Conservation (phyloP, 2,329 filamentous ascomycete species). For the Graphilbum ipis-grandicollis region DNA sequence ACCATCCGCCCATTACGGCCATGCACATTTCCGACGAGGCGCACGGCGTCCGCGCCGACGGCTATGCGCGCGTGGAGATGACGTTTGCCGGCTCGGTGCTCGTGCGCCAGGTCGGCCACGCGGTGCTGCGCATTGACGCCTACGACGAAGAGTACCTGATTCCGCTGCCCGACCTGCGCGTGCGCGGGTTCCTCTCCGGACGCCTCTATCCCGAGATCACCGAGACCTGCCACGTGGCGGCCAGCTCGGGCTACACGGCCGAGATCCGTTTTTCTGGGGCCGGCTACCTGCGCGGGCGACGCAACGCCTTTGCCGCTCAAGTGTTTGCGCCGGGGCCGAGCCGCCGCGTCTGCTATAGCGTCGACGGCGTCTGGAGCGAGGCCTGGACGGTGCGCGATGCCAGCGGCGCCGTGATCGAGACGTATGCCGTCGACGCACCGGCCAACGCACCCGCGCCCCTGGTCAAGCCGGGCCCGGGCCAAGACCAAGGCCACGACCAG, state of each 20-base stretch:
- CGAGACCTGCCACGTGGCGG: slow-evolving; percentile 26
- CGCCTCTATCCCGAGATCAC: slow-evolving; percentile 30
- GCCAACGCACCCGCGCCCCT: slow-evolving; percentile 17
- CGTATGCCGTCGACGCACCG: slow-evolving; percentile 18
- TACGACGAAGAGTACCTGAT: slow-evolving; percentile 31
- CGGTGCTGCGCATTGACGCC: slow-evolving; percentile 28
- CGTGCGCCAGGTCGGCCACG: slow-evolving; percentile 32
- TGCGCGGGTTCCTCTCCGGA: slow-evolving; percentile 28
- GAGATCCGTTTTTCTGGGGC: slow-evolving; percentile 29
- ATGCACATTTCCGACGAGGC: slow-evolving; percentile 26
- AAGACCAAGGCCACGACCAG: too few relatives aligned
- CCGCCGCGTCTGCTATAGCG: slow-evolving; percentile 18
- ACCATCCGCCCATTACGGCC: slow-evolving; percentile 35
- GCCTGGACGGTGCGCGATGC: slow-evolving; percentile 17
- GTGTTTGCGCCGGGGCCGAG: slow-evolving; percentile 20
- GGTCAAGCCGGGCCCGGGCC: slow-evolving; percentile 33
- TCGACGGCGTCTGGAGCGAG: slow-evolving; percentile 25
- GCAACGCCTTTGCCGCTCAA: slow-evolving; percentile 27
- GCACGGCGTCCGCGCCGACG: slow-evolving; percentile 27
- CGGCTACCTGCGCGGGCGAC: slow-evolving; percentile 24
- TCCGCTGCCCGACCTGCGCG: slow-evolving; percentile 28
- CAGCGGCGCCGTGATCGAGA: slow-evolving; percentile 17
- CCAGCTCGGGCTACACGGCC: slow-evolving; percentile 25
- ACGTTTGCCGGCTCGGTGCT: slow-evolving; percentile 30
- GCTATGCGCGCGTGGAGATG: slow-evolving; percentile 34